phyloP scores from a whole-genome alignment of 331 rosid species.

The Malus hybrid region DNA sequence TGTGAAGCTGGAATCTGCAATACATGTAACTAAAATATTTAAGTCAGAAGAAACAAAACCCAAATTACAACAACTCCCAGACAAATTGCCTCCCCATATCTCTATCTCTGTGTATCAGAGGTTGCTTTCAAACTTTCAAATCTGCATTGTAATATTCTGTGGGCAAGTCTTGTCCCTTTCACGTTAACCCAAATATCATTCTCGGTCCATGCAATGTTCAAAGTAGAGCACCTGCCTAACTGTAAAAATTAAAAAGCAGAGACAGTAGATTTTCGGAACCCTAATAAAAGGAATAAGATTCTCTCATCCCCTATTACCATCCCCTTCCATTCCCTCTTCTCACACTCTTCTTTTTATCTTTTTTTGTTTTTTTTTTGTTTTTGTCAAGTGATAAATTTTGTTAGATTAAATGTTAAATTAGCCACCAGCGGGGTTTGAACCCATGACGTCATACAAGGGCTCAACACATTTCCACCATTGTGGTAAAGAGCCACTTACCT shows the following conservation, averaged over 20 bases:
- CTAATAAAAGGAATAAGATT: too few relatives aligned
- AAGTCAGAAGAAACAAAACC: background rate
- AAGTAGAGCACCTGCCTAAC: constrained; percentile 5
- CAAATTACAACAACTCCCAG: background rate
- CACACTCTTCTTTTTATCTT: too few relatives aligned
- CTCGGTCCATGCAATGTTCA: constrained; percentile 4
- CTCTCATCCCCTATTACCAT: too few relatives aligned
- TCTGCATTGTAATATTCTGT: constrained; percentile 54
- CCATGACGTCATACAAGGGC: too few relatives aligned
- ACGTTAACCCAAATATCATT: constrained; percentile 46
- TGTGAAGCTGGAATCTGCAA: constrained; percentile 11
- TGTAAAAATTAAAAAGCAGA: background rate
- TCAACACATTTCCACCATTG: too few relatives aligned
- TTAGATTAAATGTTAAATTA: too few relatives aligned
- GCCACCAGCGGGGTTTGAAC: too few relatives aligned
- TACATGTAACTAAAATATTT: background rate
- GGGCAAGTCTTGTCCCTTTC: constrained; percentile 50
- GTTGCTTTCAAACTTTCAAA: constrained; percentile 52
- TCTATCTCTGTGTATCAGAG: constrained; percentile 22
- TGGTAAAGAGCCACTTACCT: too few relatives aligned
- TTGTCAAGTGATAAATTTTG: too few relatives aligned
- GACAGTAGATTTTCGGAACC: too few relatives aligned
- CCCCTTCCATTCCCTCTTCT: too few relatives aligned
- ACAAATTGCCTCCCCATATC: constrained; percentile 21
- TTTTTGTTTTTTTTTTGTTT: too few relatives aligned